These are phyloP conservation scores for Trichoderma semiorbis DNA, from an alignment of 2,329 filamentous ascomycete species.

Conservation along the genomic window DNA sequence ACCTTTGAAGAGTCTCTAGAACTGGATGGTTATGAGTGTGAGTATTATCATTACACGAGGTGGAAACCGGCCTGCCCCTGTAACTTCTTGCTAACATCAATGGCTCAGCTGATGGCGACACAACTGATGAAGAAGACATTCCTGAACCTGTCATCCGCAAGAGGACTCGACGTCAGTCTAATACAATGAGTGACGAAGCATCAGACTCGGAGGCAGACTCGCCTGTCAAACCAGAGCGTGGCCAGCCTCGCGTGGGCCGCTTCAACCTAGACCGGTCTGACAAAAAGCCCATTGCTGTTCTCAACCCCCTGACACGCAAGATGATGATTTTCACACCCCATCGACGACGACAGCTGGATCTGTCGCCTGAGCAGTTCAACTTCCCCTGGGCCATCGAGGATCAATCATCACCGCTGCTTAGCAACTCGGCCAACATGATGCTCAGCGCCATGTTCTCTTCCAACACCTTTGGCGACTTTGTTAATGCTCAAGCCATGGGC, in stretches of 20 bases:
- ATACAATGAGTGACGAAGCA: slow-evolving; percentile 34
- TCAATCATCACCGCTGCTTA: slow-evolving; percentile 55
- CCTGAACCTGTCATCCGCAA: slow-evolving; percentile 48
- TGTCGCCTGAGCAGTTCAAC: slow-evolving; percentile 55
- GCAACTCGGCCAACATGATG: slow-evolving; percentile 72
- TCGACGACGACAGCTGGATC: slow-evolving; percentile 45
- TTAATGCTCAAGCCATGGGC: slow-evolving; percentile 65
- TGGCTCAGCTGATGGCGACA: slow-evolving; percentile 55
- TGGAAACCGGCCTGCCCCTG: slow-evolving; percentile 12
- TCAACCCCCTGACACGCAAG: slow-evolving; percentile 56
- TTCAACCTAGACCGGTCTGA: slow-evolving; percentile 53
- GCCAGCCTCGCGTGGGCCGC: slow-evolving; percentile 52
- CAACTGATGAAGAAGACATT: slow-evolving; percentile 59
- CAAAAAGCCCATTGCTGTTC: slow-evolving; percentile 56
- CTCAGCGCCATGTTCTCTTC: slow-evolving; percentile 66
- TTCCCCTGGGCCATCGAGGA: slow-evolving; percentile 43
- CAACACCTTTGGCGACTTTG: slow-evolving; percentile 53
- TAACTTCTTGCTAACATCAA: slow-evolving; percentile 37
- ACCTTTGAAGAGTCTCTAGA: slow-evolving; percentile 38
- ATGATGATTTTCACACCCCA: slow-evolving; percentile 63
- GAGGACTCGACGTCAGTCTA: slow-evolving; percentile 43
- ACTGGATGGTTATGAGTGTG: slow-evolving; percentile 58
- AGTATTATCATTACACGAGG: slow-evolving; percentile 37
- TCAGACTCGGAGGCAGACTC: slow-evolving; percentile 51
- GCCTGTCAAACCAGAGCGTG: slow-evolving; percentile 45